These are phyloP conservation scores for Iberis pinnata DNA, from an alignment of 345 rosid genomes.

Conservation along the genomic window DNA sequence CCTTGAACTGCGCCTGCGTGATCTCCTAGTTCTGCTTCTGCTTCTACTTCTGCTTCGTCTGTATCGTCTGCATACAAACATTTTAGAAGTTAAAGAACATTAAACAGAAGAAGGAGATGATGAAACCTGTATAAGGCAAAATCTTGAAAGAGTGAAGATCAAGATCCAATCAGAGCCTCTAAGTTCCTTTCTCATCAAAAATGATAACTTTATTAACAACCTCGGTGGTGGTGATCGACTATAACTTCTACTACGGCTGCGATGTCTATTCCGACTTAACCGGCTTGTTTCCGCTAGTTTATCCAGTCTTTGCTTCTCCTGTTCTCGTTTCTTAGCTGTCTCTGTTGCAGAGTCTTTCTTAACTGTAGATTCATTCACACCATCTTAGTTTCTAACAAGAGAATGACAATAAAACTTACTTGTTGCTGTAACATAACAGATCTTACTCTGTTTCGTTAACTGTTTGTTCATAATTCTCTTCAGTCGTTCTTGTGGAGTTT, in stretches of 20 bases:
- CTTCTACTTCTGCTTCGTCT: constrained; percentile 54
- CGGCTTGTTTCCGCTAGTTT: constrained; percentile 89
- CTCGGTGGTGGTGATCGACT: constrained; percentile 91
- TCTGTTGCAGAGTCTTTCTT: constrained; percentile 93
- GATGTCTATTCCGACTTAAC: constrained; percentile 51
- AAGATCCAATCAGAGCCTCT: constrained; percentile 12
- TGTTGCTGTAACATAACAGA: not conserved
- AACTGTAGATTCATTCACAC: constrained; percentile 43
- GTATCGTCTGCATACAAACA: constrained; percentile 39
- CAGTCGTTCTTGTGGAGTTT: constrained; percentile 96
- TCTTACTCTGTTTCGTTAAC: constrained; percentile 84
- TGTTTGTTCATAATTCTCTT: constrained; percentile 96
- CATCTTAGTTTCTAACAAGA: constrained; percentile 4
- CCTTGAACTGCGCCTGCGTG: constrained; percentile 43
- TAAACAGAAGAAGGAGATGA: constrained; percentile 8
- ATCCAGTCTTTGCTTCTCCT: constrained; percentile 81
- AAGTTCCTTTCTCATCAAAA: constrained; percentile 23
- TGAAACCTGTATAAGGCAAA: not conserved
- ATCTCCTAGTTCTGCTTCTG: constrained; percentile 41
- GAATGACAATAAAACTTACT: not conserved
- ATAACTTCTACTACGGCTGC: constrained; percentile 77
- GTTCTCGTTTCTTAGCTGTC: constrained; percentile 89
- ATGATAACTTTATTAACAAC: constrained; percentile 40
- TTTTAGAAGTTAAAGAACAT: not conserved
- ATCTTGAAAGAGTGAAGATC: not conserved